A percentile compares a stretch with the other conserved stretches of the same genome.
Evolutionary conservation across 1,284 basidiomycete species (phyloP).

Genomic region (Schizopora paradoxa): DNA sequence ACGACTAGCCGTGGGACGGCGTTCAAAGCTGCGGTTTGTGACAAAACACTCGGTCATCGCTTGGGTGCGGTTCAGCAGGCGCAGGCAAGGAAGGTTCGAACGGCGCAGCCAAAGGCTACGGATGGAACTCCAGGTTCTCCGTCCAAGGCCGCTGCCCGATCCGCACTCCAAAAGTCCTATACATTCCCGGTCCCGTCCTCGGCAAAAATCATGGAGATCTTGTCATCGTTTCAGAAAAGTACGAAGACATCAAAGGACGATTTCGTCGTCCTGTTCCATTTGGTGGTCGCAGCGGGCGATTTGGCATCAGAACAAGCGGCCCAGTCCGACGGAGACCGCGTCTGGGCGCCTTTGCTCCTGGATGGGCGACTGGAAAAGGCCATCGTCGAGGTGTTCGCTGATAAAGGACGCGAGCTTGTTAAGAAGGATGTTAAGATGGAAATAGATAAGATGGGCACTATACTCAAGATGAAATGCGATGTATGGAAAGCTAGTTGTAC

Average conservation of each 20-base stretch:
- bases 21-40: slow-evolving; percentile 12
- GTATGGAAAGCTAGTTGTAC: slow-evolving; percentile 1
- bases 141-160: background rate
- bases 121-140: background rate
- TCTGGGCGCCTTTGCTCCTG: slow-evolving; percentile 39
- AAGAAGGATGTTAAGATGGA: slow-evolving; percentile 3
- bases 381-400: slow-evolving; percentile 30
- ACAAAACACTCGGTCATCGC: no score
- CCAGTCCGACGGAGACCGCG: slow-evolving; percentile 32
- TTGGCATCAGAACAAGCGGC: slow-evolving; percentile 33
- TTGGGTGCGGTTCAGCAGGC: no score
- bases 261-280: slow-evolving; percentile 39
- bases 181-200: no score
- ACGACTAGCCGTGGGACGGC: slow-evolving; percentile 3
- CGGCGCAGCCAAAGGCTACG: slow-evolving; percentile 8
- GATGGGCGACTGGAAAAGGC: slow-evolving; percentile 30
- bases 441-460: slow-evolving; percentile 8
- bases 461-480: slow-evolving; percentile 1
- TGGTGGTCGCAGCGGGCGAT: slow-evolving; percentile 42
- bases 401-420: background rate
- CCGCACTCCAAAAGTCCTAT: no score
- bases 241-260: no score
- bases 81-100: no score
- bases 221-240: background rate
- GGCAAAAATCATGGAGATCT: background rate